These are phyloP conservation scores for Aegilops tauschii DNA, from an alignment of 176 grass and related monocot species.

Conservation along the genomic window DNA sequence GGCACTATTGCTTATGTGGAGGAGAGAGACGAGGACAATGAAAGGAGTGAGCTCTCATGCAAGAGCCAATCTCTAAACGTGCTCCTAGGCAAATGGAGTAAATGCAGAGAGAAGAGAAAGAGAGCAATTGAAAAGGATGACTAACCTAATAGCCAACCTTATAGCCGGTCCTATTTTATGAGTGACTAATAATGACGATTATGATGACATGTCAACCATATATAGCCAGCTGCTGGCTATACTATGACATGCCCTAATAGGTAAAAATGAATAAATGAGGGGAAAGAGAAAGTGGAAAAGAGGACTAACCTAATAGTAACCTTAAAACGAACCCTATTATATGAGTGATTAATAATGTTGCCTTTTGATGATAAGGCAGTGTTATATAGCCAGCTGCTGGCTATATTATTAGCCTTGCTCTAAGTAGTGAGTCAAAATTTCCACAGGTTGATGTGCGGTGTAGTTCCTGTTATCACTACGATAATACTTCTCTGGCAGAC, in stretches of 20 bases:
- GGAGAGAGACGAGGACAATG: not conserved
- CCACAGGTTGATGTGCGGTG: not conserved
- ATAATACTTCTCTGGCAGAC: not conserved
- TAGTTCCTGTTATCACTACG: not conserved
- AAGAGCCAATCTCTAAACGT: not conserved
- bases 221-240: not conserved
- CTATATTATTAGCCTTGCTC: not conserved
- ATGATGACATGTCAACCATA: not conserved
- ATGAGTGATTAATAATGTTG: not conserved
- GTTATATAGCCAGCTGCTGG: not conserved
- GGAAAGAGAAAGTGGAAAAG: not conserved
- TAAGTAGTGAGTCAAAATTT: not conserved
- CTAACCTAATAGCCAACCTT: not conserved
- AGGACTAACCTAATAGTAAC: not conserved
- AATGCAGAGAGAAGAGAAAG: not conserved
- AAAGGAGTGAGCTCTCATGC: not conserved
- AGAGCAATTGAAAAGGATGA: too few species aligned
- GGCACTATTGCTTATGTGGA: not conserved
- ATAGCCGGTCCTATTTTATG: not conserved
- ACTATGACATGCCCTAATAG: not conserved
- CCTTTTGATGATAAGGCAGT: not conserved
- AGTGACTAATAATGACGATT: not conserved
- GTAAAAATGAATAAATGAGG: not conserved
- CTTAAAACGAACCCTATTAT: not conserved
- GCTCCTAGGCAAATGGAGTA: not conserved